Conservation (phyloP, 768 basidiomycete species). For the Glaciozyma martinii region DNA sequence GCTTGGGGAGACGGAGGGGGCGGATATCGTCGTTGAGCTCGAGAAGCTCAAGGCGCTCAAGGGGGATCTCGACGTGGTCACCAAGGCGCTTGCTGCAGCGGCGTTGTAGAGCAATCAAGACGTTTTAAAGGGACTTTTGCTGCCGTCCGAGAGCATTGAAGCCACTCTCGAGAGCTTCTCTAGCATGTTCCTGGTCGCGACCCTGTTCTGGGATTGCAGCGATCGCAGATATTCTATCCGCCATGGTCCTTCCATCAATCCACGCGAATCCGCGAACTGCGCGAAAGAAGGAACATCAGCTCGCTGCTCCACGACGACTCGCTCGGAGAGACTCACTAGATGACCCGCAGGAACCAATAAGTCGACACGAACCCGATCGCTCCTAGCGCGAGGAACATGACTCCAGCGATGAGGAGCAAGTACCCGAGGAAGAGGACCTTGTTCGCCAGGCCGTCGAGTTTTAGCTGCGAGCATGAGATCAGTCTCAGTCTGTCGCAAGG, state of each 20-base stretch:
- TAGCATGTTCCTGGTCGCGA: no score
- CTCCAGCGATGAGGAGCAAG: constrained; percentile 66
- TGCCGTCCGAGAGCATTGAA: no score
- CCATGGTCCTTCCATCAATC: neutral
- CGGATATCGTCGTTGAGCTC: constrained; percentile 26
- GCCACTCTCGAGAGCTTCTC: no score
- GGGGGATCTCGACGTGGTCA: constrained; percentile 27
- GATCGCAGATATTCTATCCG: no score
- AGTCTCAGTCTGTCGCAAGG: constrained; percentile 4
- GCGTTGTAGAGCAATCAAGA: no score
- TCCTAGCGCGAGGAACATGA: constrained; percentile 71
- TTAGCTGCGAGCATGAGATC: constrained; percentile 60
- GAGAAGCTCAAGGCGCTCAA: constrained; percentile 31
- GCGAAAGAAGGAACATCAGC: neutral
- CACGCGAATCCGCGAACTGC: constrained; percentile 17
- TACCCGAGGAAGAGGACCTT: constrained; percentile 83
- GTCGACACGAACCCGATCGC: constrained; percentile 85
- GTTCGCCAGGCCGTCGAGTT: constrained; percentile 69
- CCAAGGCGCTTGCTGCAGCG: neutral
- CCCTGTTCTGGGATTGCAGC: no score
- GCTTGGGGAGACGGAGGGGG: constrained; percentile 44
- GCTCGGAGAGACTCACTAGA: constrained; percentile 53
- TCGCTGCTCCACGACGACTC: neutral
- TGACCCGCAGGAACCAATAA: constrained; percentile 76
- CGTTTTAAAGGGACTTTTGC: no score